Evolutionary conservation across 2,329 filamentous ascomycete species (phyloP), one percentile per base, ranked within the genome.

Genomic region (Aspergillus bombycis): DNA sequence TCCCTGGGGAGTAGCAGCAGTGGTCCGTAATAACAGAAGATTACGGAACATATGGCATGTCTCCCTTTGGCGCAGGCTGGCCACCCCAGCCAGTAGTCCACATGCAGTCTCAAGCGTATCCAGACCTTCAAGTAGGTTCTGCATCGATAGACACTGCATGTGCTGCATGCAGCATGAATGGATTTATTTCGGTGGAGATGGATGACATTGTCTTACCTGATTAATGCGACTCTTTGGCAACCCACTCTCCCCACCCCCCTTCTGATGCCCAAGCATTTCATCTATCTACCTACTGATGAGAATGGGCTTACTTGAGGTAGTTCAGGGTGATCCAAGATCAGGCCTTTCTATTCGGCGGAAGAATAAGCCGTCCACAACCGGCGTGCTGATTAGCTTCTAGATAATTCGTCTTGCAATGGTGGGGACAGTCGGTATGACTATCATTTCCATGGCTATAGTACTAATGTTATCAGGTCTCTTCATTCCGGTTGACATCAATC

Each of bases 301-400:
- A 41, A n/a, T 16, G 34, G 52, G 16, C 52, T 26, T 38, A 38
- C n/a, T n/a, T 19, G 9, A 38, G 52, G 52, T 55, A 38, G 32
- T 26, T 53, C 50, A 43, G 50, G 30, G 50, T 26, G 6, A 45
- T 46, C 19, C 30, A 36, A 36, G 28, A 14, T 21, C 26, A 34
- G 34, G 32, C 10, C 23, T 14, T 61, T 36, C 34, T 52, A 63
- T 63, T 63, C 58, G 58, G 58, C 58, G 53, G 21, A 57, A 63
- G 45, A 63, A 45, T 57, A 30, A 57, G 58, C 62, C 58, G 58
- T 50, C 57, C 52, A n/a, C 16, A 52, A 9, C 19, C 9, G 19
- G 16, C 48, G 28, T 8, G 30, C 16, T 52, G 28, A 30, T 30
- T 16, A 30, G 16, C 46, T 28, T n/a, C 23, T 50, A 41, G 38